Base-by-base conservation (phyloP, 768 basidiomycete genomes). In the Phanerodontia chrysosporium region DNA sequence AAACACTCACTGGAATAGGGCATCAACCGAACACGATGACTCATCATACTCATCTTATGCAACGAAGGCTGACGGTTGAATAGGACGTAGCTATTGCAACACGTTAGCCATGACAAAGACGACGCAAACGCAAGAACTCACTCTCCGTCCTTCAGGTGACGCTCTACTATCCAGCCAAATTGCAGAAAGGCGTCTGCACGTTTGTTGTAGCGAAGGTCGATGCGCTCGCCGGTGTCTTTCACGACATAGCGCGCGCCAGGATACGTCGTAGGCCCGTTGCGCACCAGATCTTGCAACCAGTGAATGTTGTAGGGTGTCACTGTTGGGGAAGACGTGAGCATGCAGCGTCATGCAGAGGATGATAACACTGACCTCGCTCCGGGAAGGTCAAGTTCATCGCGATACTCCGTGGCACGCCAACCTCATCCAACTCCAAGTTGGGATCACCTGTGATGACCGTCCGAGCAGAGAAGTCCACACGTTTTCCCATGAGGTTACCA, bases 21-120 rank as follows among this genome's bases (percentile, higher is more conserved):
- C 95, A 98, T 97, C 60, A 98, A 77, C 68, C 90, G 93, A 29
- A 98, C 92, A 35, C 95, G 86, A 77, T 98, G 97, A 73, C 92
- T 92, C 97, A 98, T 98, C 97, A 98, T 98, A 80, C 94, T 96
- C 97, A 98, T 98, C 75, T 99, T 99, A 74, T 99, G 97, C 73
- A 98, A 75, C 82, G 87, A 91, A 12, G 97, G 97, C 70, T 99
- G 97, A 55, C 97, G 95, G 73, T 99, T 98, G 78, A 99, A 98
- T 54, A 99, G 77, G 22, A 98, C 91, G 65, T 79, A 95, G 68
- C 92, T 95, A 61, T 2, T 2, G 6, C 35, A 39, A 55, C 22
- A 13, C 1, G n/a, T 32, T 51, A 25, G 60, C 56, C 46, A 53
- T n/a, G n/a, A n/a, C n/a, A n/a, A n/a, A n/a, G n/a, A 48, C 18